Conservation (phyloP, 2,329 filamentous ascomycete genomes). For the Hypocrella siamensis region DNA sequence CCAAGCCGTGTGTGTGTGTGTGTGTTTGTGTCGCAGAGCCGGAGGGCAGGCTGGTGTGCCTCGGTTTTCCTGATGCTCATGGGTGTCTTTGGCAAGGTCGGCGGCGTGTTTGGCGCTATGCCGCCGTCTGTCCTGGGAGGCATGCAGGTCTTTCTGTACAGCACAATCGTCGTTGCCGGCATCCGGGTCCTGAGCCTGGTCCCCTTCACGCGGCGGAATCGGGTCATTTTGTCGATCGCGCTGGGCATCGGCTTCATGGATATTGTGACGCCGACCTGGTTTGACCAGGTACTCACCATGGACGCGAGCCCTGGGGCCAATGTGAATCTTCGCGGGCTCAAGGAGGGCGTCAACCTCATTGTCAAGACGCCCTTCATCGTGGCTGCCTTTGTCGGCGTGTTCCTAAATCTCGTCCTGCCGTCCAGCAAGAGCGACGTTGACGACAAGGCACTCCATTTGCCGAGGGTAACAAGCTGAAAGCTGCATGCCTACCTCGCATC, state of each 20-base stretch:
- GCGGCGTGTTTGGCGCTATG: slow-evolving; percentile 3
- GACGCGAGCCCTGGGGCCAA: slow-evolving; percentile 1
- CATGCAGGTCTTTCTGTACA: slow-evolving; percentile 5
- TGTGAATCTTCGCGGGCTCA: slow-evolving; percentile 2
- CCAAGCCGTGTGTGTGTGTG: too few relatives aligned
- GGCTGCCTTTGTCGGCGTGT: slow-evolving; percentile 3
- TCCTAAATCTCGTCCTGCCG: slow-evolving; percentile 3
- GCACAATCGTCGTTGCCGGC: slow-evolving; percentile 4
- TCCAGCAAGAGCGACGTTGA: slow-evolving; percentile 1
- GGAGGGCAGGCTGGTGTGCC: slow-evolving; percentile 4
- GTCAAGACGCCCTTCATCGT: slow-evolving; percentile 4
- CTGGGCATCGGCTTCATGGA: slow-evolving; percentile 4
- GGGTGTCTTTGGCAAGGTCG: slow-evolving; percentile 4
- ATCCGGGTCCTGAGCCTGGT: slow-evolving; percentile 3
- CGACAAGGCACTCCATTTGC: too few relatives aligned
- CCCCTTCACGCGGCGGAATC: slow-evolving; percentile 3
- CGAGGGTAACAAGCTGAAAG: too few relatives aligned
- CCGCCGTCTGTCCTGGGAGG: slow-evolving; percentile 4
- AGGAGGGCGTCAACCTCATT: slow-evolving; percentile 3
- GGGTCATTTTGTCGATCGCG: slow-evolving; percentile 4
- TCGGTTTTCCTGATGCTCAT: slow-evolving; percentile 3
- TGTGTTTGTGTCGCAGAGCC: slow-evolving; percentile 1
- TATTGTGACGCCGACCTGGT: slow-evolving; percentile 4
- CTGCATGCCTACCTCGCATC: too few relatives aligned
- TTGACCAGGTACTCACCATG: slow-evolving; percentile 1